Conservation (phyloP, 192 early-diverging fungal genomes). For the Allomyces arbusculus region DNA sequence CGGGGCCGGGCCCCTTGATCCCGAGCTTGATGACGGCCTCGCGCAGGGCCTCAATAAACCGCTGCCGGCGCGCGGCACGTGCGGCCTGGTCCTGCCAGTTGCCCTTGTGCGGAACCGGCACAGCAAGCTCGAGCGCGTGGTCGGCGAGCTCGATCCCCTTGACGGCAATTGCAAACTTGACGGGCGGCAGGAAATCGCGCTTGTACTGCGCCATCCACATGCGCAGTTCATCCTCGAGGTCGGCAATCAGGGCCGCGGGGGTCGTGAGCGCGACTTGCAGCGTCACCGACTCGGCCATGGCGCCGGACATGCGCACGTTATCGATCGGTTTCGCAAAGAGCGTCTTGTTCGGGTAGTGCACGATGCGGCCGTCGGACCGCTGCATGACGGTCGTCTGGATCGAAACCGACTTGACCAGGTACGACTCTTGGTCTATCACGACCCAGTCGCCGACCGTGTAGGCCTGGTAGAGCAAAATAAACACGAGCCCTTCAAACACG, state of each 20-base stretch:
- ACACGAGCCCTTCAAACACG: conserved; percentile 64
- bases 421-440: conserved; percentile 39
- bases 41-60: conserved; percentile 43
- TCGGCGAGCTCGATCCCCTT: too few species aligned
- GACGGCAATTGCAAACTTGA: too few species aligned
- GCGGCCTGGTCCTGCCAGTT: conserved; percentile 62
- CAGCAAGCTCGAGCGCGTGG: too few species aligned
- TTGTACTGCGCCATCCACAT: too few species aligned
- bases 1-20: conserved; percentile 6
- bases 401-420: conserved; percentile 53
- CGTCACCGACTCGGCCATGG: conserved; percentile 22
- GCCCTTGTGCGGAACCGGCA: not conserved
- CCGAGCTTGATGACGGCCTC: conserved; percentile 37
- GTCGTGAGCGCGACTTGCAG: too few species aligned
- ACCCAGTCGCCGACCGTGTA: conserved; percentile 62
- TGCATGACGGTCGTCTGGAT: conserved; percentile 65
- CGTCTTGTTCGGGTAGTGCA: conserved; percentile 51
- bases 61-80: conserved; percentile 35
- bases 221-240: too few species aligned
- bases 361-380: conserved; percentile 58
- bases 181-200: too few species aligned
- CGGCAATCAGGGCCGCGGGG: too few species aligned
- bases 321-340: conserved; percentile 41
- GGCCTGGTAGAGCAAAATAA: conserved; percentile 58
- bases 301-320: conserved; percentile 47